Percentiles rank a stretch among this genome's conserved stretches.
Evolutionary conservation across 2,329 filamentous ascomycete species (phyloP).

Genomic region (Ophiostoma perfectum): DNA sequence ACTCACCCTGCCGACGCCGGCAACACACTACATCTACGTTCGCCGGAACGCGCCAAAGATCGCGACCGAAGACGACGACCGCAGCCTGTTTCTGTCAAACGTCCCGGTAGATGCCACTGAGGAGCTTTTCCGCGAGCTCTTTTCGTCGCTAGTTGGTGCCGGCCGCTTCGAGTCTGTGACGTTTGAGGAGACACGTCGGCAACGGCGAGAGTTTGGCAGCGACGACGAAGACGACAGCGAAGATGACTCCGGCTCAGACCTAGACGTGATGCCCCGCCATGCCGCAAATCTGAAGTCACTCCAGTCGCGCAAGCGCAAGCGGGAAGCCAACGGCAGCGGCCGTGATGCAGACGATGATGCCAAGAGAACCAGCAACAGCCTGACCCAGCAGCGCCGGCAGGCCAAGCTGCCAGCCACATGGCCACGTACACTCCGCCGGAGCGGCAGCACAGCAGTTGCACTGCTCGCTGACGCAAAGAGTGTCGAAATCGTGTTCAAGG

Average conservation of each 20-base stretch:
- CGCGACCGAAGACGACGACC: slow-evolving; percentile 64
- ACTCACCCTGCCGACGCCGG: slow-evolving; percentile 46
- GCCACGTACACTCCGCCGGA: slow-evolving; percentile 63
- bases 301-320: slow-evolving; percentile 48
- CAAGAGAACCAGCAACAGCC: neutral
- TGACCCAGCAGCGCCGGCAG: slow-evolving; percentile 3
- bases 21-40: slow-evolving; percentile 80
- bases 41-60: slow-evolving; percentile 76
- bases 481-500: slow-evolving; percentile 70
- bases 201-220: slow-evolving; percentile 1
- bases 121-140: slow-evolving; percentile 67
- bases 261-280: slow-evolving; percentile 41
- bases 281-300: slow-evolving; percentile 37
- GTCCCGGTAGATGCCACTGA: slow-evolving; percentile 79
- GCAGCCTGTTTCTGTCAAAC: slow-evolving; percentile 88
- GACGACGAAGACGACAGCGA: slow-evolving; percentile 8
- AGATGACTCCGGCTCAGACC: slow-evolving; percentile 8
- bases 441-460: slow-evolving; percentile 74
- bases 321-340: slow-evolving; percentile 31
- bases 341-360: neutral
- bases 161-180: slow-evolving; percentile 71
- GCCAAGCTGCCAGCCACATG: slow-evolving; percentile 60
- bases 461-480: slow-evolving; percentile 78
- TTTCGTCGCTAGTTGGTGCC: slow-evolving; percentile 66
- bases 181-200: slow-evolving; percentile 61